Base-by-base conservation (phyloP, 2,329 filamentous ascomycete genomes). In the Xylaria hypoxylon region DNA sequence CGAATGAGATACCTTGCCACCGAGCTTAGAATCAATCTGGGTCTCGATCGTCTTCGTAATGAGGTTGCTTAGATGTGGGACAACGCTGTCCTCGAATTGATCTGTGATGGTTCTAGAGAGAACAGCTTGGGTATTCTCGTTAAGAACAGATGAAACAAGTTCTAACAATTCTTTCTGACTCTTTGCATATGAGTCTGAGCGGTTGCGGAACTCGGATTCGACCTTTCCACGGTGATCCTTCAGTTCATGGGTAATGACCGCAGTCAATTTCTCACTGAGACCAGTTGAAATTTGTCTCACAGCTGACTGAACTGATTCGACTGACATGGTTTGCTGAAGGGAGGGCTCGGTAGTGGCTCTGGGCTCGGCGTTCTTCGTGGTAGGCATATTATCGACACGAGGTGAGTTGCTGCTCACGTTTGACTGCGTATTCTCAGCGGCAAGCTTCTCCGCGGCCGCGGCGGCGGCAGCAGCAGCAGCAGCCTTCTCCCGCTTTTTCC, bases 71-170 rank as follows among this genome's bases (percentile, higher is more conserved):
- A 98, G 82, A 35, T 89, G 84, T 11, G 96, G 95, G 59, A 97
- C 83, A 50, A 97, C 88, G 15, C 89, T 85, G 62, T 89, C 85
- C 68, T 92, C 87, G 70, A 97, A 92, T 77, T 92, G 91, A 53
- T 89, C 86, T 52, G 88, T 87, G 57, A 97, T 90, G 71, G 97
- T 92, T 67, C 89, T 89, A 67, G 89, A 85, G 42, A 97, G 85
- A 24, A 92, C 92, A 73, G 91, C 90, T 78, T 90, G 85, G 22
- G 87, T 89, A 75, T 89, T 89, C 67, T 86, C 83, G 69, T 87
- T 88, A 53, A 91, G 81, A 38, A 89, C 86, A 38, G 86, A 81
- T 4, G 86, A 87, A 42, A 89, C 86, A 77, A 86, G 83, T 68
- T 87, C 84, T 47, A 89, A 80, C 19, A 89, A 79, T 71, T 84